phyloP scores from a whole-genome alignment of 1,284 basidiomycete species.

The Trichosporon coremiiforme region DNA sequence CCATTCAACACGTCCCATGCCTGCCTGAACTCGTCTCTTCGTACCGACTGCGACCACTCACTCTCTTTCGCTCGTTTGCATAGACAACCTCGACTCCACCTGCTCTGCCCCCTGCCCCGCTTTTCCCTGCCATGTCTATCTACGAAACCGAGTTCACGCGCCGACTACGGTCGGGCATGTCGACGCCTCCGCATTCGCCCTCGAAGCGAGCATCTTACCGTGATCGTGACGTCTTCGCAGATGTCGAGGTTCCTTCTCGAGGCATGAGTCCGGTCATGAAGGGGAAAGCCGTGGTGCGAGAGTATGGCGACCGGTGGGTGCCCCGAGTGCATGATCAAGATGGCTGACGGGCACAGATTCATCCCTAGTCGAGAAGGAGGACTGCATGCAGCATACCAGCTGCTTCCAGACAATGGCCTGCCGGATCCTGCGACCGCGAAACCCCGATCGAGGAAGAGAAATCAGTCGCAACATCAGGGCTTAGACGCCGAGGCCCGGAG shows the following conservation, averaged over 20 bases:
- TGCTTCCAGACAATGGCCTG: conserved; percentile 55
- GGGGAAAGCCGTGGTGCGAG: conserved; percentile 46
- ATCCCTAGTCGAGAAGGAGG: conserved; percentile 62
- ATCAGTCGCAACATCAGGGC: conserved; percentile 30
- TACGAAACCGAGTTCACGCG: conserved; percentile 49
- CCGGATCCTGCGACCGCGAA: background rate
- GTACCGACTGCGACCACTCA: background rate
- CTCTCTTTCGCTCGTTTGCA: background rate
- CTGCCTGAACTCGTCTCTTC: background rate
- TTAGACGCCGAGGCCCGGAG: conserved; percentile 56
- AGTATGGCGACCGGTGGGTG: conserved; percentile 56
- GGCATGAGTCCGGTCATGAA: conserved; percentile 36
- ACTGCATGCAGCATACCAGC: conserved; percentile 59
- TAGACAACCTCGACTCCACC: background rate
- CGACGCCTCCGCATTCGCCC: conserved; percentile 29
- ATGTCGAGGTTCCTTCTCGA: conserved; percentile 30
- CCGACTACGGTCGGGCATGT: conserved; percentile 37
- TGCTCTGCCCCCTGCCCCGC: background rate
- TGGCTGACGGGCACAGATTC: conserved; percentile 52
- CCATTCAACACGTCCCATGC: background rate
- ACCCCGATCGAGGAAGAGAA: conserved; percentile 8
- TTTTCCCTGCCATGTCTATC: conserved; percentile 29
- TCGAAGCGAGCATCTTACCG: conserved; percentile 18
- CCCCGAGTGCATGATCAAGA: background rate
- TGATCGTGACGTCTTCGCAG: conserved; percentile 46